Conservation (phyloP, 768 basidiomycete species). For the Boletellus ananiceps region DNA sequence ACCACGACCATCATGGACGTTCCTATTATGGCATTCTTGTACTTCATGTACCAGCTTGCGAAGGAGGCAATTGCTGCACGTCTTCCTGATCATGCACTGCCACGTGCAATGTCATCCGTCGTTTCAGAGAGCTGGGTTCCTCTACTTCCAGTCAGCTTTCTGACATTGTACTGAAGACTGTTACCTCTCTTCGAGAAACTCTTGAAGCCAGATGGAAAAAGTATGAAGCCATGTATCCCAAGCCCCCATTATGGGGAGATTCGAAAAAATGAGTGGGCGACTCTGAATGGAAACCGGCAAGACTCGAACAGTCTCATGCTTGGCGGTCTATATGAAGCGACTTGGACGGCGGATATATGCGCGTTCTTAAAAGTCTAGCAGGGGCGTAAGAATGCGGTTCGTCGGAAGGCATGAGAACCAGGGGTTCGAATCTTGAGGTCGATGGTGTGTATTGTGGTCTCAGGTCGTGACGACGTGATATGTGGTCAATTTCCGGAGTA, state of each 20-base stretch:
- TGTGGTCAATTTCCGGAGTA: too few relatives aligned
- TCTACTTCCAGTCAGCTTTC: conserved; percentile 30
- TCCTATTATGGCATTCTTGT: conserved; percentile 42
- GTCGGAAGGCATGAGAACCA: too few relatives aligned
- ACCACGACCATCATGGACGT: conserved; percentile 3
- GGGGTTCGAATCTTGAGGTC: too few relatives aligned
- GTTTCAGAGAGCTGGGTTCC: conserved; percentile 11
- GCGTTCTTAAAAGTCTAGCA: too few relatives aligned
- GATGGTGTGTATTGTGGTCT: too few relatives aligned
- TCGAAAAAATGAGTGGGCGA: too few relatives aligned
- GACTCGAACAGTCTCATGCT: too few relatives aligned
- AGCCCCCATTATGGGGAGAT: not conserved
- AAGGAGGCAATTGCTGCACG: conserved; percentile 9
- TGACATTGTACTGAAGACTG: conserved; percentile 35
- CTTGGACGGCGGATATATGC: too few relatives aligned
- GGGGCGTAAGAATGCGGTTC: too few relatives aligned
- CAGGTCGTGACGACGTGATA: too few relatives aligned
- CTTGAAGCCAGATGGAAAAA: not conserved
- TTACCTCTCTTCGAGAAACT: conserved; percentile 6
- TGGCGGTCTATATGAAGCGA: too few relatives aligned
- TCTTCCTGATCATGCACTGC: conserved; percentile 15
- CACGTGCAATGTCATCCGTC: conserved; percentile 2
- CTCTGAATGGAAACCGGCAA: too few relatives aligned
- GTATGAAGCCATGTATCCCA: not conserved
- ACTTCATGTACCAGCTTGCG: conserved; percentile 30